Evolutionary conservation across 2,329 filamentous ascomycete species (phyloP).

Genomic region (Colletotrichum liaoningense): DNA sequence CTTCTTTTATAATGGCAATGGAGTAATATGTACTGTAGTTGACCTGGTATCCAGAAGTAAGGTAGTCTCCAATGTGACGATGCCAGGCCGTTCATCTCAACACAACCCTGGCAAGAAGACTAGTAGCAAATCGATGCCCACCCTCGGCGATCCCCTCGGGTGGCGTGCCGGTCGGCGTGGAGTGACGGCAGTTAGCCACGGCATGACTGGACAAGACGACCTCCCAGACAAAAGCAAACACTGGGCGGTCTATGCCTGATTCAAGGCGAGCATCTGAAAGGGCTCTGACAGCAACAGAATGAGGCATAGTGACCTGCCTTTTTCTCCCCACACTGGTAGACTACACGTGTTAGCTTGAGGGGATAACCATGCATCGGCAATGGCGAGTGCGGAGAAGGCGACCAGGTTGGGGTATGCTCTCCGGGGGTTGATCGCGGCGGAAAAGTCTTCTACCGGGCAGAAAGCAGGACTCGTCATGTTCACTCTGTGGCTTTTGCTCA

Average conservation of each 20-base stretch:
- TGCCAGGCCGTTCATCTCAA: conserved; percentile 12
- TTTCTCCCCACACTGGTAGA: not conserved
- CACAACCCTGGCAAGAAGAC: not conserved
- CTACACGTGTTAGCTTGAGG: conserved; percentile 11
- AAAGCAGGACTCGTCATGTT: not conserved
- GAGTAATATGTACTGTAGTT: not conserved
- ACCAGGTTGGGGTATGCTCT: not conserved
- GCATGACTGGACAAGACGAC: not conserved
- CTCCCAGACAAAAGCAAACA: not conserved
- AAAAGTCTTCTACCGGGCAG: conserved; percentile 19
- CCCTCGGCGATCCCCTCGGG: conserved; percentile 14
- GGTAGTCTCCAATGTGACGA: not conserved
- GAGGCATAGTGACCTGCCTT: not conserved
- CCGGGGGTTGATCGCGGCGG: conserved; percentile 4
- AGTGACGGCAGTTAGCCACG: conserved; percentile 27
- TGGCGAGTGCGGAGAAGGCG: conserved; percentile 30
- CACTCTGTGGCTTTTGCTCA: not conserved
- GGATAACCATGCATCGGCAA: conserved; percentile 30
- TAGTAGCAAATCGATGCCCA: not conserved
- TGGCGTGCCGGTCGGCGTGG: not conserved
- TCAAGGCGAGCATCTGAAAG: not conserved
- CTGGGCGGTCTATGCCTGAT: not conserved
- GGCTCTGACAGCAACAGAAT: not conserved
- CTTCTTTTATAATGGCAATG: conserved; percentile 6
- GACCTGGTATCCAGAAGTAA: not conserved